These are phyloP conservation scores for Arthrobotrys pseudoclavata DNA, from an alignment of 2,329 filamentous ascomycete species.

Conservation along the genomic window DNA sequence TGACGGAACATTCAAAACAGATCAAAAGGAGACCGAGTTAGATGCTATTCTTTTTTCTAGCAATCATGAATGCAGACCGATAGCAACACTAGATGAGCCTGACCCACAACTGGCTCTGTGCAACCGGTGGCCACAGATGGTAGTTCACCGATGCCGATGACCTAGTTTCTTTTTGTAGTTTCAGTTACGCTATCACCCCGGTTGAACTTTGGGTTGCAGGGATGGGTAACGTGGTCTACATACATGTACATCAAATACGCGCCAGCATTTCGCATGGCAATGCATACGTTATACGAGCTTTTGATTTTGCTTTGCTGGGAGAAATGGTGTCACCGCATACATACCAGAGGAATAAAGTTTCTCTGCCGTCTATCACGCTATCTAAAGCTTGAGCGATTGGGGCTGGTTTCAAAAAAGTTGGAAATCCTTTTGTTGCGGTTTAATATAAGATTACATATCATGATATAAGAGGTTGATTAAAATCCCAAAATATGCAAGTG, in stretches of 20 bases:
- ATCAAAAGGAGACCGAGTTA: too few species aligned
- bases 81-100: too few species aligned
- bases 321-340: not conserved
- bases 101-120: too few species aligned
- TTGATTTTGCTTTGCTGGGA: not conserved
- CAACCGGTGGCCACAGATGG: too few species aligned
- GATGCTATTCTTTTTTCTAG: too few species aligned
- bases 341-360: not conserved
- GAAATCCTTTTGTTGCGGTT: not conserved
- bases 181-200: not conserved
- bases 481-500: too few species aligned
- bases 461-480: too few species aligned
- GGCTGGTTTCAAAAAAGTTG: not conserved
- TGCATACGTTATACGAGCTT: not conserved
- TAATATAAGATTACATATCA: too few species aligned
- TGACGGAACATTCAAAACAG: too few species aligned
- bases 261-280: slow-evolving; percentile 8
- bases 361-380: not conserved
- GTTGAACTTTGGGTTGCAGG: not conserved
- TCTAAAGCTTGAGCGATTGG: not conserved
- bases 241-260: slow-evolving; percentile 1
- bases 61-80: too few species aligned
- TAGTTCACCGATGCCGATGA: slow-evolving; percentile 2
- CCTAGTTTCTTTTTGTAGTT: not conserved
- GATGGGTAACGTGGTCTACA: slow-evolving; percentile 2